A percentile compares a stretch with the other conserved stretches of the same genome.
Conservation (phyloP, 129 eudicot genomes). For the Glebionis coronaria region DNA sequence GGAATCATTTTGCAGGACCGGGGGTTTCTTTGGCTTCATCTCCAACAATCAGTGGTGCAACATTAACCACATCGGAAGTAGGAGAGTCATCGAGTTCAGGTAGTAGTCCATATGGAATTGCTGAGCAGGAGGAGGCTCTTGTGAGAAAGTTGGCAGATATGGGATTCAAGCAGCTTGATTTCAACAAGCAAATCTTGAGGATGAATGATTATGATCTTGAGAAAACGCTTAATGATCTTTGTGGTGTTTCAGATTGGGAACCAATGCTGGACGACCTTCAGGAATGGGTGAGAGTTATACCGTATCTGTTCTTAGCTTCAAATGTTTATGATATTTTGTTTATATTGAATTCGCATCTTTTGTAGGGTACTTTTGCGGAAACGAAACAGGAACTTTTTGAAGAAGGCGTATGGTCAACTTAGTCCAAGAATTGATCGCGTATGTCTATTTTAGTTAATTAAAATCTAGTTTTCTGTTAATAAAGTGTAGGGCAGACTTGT, state of each 20-base stretch:
- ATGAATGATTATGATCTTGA: conserved; percentile 55
- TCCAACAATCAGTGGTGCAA: not conserved
- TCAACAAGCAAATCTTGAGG: conserved; percentile 57
- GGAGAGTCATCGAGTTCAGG: conserved; percentile 8
- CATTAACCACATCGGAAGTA: conserved; percentile 11
- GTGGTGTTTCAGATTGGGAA: conserved; percentile 77
- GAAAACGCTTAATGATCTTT: conserved; percentile 62
- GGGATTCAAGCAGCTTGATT: conserved; percentile 63
- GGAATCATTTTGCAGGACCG: not conserved
- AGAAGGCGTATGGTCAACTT: conserved; percentile 25
- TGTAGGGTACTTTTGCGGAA: conserved; percentile 54
- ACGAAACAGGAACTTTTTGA: conserved; percentile 52
- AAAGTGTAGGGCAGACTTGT: no score
- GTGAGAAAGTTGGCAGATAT: conserved; percentile 55
- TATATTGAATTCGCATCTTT: not conserved
- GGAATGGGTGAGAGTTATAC: conserved; percentile 54
- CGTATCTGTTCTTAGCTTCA: not conserved
- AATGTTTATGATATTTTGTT: not conserved
- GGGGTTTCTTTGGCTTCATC: not conserved
- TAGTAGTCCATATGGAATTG: conserved; percentile 3
- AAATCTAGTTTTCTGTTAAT: no score
- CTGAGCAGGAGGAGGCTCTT: conserved; percentile 42
- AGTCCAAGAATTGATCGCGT: no score
- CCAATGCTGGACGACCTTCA: conserved; percentile 64
- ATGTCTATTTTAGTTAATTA: no score